Conservation (phyloP, 2,329 filamentous ascomycete genomes). For the Emericellopsis atlantica region DNA sequence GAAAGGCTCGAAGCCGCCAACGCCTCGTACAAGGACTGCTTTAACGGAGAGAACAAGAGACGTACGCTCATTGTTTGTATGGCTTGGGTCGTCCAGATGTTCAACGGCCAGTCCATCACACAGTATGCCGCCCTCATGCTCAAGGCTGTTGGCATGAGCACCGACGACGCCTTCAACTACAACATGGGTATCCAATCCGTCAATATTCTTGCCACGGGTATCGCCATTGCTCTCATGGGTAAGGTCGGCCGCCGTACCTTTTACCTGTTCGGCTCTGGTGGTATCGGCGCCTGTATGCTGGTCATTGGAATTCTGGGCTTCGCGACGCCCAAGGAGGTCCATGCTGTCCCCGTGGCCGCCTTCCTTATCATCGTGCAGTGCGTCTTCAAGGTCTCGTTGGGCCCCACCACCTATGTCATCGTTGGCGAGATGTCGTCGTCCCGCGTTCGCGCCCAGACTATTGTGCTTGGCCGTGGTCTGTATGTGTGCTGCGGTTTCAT, state of each 20-base stretch:
- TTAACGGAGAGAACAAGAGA: conserved; percentile 24
- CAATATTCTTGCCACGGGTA: conserved; percentile 24
- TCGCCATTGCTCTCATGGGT: conserved; percentile 24
- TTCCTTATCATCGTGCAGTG: conserved; percentile 25
- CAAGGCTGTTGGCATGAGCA: conserved; percentile 32
- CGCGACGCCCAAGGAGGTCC: conserved; percentile 16
- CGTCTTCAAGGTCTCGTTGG: conserved; percentile 29
- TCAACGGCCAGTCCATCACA: conserved; percentile 33
- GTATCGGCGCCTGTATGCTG: conserved; percentile 25
- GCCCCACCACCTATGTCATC: conserved; percentile 28
- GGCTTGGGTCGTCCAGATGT: conserved; percentile 16
- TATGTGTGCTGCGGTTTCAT: conserved; percentile 27
- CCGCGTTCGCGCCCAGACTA: conserved; percentile 28
- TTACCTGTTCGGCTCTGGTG: conserved; percentile 25
- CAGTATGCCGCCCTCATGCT: conserved; percentile 40
- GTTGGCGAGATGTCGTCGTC: conserved; percentile 30
- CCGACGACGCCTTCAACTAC: conserved; percentile 26
- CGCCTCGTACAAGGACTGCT: conserved; percentile 24
- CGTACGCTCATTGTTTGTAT: conserved; percentile 19
- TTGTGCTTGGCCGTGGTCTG: conserved; percentile 25
- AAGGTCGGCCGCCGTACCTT: conserved; percentile 24
- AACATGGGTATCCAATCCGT: conserved; percentile 35
- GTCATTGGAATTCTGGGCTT: conserved; percentile 25
- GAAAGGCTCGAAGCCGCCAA: conserved; percentile 18
- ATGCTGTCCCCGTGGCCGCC: conserved; percentile 16